A percentile compares a stretch with the other conserved stretches of the same genome.
Evolutionary conservation across 345 rosid genomes (phyloP).

Genomic region (Rhizophora mangle): DNA sequence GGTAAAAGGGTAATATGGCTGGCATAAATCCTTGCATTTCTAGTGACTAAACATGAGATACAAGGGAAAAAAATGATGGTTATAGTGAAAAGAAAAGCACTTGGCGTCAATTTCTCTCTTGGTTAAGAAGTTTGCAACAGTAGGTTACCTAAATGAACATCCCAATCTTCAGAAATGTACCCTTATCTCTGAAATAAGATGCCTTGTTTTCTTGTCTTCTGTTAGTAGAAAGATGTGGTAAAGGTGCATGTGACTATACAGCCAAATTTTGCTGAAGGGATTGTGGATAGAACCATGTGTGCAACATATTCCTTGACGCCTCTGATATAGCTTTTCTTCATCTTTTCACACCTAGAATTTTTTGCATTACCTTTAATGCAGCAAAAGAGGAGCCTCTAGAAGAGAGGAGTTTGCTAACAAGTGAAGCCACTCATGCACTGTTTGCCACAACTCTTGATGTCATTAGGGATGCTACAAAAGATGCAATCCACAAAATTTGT

Average conservation of each 20-base stretch:
- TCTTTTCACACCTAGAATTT: too few species aligned
- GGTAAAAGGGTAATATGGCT: too few species aligned
- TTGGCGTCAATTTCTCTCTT: not conserved
- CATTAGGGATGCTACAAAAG: slow-evolving; percentile 59
- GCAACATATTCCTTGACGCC: not conserved
- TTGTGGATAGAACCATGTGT: not conserved
- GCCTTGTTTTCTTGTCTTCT: not conserved
- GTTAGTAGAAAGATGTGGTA: not conserved
- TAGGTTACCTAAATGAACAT: not conserved
- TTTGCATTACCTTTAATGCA: slow-evolving; percentile 11
- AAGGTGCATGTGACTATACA: too few species aligned
- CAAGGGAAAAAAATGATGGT: not conserved
- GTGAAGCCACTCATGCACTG: slow-evolving; percentile 75
- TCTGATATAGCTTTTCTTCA: not conserved
- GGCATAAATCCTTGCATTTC: too few species aligned
- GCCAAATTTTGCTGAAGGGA: not conserved
- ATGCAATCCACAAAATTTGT: slow-evolving; percentile 53
- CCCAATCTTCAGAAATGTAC: not conserved
- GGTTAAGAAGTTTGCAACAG: not conserved
- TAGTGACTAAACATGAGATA: too few species aligned
- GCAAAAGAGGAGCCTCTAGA: slow-evolving; percentile 39
- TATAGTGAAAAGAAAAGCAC: not conserved
- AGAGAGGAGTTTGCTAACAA: slow-evolving; percentile 48
- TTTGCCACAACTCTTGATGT: slow-evolving; percentile 72
- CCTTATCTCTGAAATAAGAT: not conserved